Conservation (phyloP, 202 grass and related monocot genomes). For the Zizania palustris region DNA sequence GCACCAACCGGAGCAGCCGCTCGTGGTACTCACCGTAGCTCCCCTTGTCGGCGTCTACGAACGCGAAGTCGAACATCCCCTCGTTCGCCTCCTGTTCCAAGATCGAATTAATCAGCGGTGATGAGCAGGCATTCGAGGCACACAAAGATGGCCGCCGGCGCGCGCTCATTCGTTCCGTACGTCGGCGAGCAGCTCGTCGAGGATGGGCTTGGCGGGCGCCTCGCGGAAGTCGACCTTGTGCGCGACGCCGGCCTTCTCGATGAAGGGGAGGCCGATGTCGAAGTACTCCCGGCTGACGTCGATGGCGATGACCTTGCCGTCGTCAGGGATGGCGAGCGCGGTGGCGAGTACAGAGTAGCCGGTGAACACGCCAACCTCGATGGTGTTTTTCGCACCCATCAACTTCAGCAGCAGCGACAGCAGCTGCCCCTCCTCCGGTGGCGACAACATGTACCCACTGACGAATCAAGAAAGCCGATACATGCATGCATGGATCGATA, state of each 20-base stretch:
- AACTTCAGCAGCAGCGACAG: conserved; percentile 63
- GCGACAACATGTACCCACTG: conserved; percentile 57
- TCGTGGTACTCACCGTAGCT: conserved; percentile 71
- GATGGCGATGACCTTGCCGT: conserved; percentile 65
- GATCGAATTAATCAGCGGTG: background rate
- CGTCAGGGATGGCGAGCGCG: conserved; percentile 59
- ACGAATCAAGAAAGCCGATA: too few relatives aligned
- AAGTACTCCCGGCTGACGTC: conserved; percentile 54
- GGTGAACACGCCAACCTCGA: conserved; percentile 75
- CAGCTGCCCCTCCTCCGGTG: conserved; percentile 53
- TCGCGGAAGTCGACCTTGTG: conserved; percentile 77
- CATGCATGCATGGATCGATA: too few relatives aligned
- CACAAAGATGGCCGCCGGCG: background rate
- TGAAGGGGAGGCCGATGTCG: conserved; percentile 57
- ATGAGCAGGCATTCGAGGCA: background rate
- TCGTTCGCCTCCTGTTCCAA: conserved; percentile 36
- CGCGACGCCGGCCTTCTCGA: conserved; percentile 56
- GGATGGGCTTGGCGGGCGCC: conserved; percentile 44
- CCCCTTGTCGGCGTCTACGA: conserved; percentile 67
- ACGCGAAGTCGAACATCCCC: conserved; percentile 62
- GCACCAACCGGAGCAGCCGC: conserved; percentile 53
- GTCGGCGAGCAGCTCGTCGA: conserved; percentile 39
- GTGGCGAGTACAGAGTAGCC: conserved; percentile 68
- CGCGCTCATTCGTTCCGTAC: background rate
- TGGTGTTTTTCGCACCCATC: conserved; percentile 55